Percentiles rank a stretch among this genome's conserved stretches.
Evolutionary conservation across 1,139 yeast species (phyloP).

Genomic region (Saccharomycopsis hybrid): DNA sequence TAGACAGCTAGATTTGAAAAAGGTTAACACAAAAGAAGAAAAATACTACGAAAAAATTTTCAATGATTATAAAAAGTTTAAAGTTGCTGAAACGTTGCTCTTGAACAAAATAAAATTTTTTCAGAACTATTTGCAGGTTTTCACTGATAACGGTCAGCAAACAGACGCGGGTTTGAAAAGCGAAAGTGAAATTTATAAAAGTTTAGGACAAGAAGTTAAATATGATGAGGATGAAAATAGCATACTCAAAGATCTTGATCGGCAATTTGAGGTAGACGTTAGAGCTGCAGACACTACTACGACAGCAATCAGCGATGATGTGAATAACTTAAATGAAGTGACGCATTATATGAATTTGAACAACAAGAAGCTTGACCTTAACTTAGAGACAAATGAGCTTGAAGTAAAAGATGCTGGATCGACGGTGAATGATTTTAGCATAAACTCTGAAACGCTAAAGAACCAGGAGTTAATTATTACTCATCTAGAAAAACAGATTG

Average conservation of each 20-base stretch:
- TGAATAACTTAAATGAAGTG: not conserved
- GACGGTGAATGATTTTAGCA: not conserved
- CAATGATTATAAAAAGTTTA: conserved; percentile 9
- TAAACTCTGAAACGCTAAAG: not conserved
- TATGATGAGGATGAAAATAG: not conserved
- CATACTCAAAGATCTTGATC: not conserved
- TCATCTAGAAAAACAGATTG: conserved; percentile 7
- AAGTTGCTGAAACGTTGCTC: conserved; percentile 3
- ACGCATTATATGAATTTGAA: not conserved
- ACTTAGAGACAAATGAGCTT: not conserved
- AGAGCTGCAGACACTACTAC: too few species aligned
- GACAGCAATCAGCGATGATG: too few species aligned
- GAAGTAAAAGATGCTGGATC: not conserved
- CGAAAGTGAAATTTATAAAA: not conserved
- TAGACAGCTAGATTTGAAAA: conserved; percentile 13
- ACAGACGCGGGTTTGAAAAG: too few species aligned
- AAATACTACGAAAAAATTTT: conserved; percentile 14
- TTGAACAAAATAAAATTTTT: conserved; percentile 6
- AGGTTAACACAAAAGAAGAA: conserved; percentile 14
- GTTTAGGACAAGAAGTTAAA: not conserved
- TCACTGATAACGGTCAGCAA: not conserved
- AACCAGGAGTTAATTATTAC: conserved; percentile 7
- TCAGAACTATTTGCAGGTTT: not conserved
- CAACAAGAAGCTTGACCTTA: not conserved
- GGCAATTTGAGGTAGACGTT: too few species aligned